Base-by-base conservation (phyloP, 805 yeast species). In the Soucietia sequanensis region DNA sequence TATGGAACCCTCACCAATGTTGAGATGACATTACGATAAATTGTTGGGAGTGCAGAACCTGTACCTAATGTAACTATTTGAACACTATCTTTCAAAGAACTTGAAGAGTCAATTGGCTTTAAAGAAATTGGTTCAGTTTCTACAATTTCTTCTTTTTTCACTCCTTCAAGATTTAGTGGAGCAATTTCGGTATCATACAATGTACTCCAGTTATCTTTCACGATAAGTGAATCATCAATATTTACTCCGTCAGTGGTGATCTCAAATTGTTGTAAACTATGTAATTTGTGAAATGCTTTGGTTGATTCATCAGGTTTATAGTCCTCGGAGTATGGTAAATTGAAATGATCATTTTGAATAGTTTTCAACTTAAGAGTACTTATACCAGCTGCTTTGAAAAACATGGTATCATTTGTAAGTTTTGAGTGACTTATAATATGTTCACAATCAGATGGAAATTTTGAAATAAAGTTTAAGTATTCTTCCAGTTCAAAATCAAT, bases 1-100 rank as follows among this genome's bases (percentile, higher is more conserved):
- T 55, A 69, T 1, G 96, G 95, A 1, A 89, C 47, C 41, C 96
- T 75, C 2, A 93, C 70, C 16, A 89, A 56, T 13, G 86, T 85
- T 0, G 93, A 83, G 11, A 85, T 74, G 2, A 93, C 99, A 52
- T 93, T 93, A 46, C 98, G 71, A 47, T 79, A 77, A 39, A 78
- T 76, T 0, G 95, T 79, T 0, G 99, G 99, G 21, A 87, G 57
- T 0, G 98, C 93, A 22, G 95, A 82, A 0, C 98, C 98, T 0
- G 99, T 93, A 3, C 99, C 99, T 6, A 91, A 58, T 0, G 95
- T 83, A 7, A 85, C 65, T 0, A 82, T 61, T 49, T 86, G 88
- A 1, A 82, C 81, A 42, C 78, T 75, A 24, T 71, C 78, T 37
- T 61, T 65, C 37, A 75, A 60, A 0, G 54, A 17, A 5, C 29